Evolutionary conservation across 768 basidiomycete species (phyloP).

Genomic region (Chalciporus piperatus): DNA sequence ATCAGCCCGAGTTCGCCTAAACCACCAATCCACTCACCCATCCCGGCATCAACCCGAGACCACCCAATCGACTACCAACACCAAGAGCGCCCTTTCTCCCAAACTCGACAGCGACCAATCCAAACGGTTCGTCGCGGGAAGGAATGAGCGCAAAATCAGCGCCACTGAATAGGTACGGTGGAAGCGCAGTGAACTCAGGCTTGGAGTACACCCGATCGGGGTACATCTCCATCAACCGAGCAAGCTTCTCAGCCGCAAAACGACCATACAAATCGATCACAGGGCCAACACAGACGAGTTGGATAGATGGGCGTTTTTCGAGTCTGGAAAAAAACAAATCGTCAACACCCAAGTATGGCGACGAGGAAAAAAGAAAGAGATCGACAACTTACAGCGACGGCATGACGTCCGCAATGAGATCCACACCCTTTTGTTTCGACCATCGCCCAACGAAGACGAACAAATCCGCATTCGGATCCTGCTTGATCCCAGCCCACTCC

Average conservation of each 20-base stretch:
- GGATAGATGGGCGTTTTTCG: slow-evolving; percentile 82
- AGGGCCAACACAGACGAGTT: slow-evolving; percentile 86
- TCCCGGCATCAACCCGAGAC: slow-evolving; percentile 95
- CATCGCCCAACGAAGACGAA: slow-evolving; percentile 97
- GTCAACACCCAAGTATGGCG: neutral
- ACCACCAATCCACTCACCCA: slow-evolving; percentile 60
- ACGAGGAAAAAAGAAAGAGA: too few species aligned
- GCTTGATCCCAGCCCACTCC: slow-evolving; percentile 92
- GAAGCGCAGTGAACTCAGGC: slow-evolving; percentile 92
- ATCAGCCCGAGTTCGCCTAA: neutral
- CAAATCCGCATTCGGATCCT: slow-evolving; percentile 84
- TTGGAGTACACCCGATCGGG: slow-evolving; percentile 95
- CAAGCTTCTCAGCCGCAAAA: slow-evolving; percentile 92
- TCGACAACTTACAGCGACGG: slow-evolving; percentile 68
- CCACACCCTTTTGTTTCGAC: slow-evolving; percentile 99
- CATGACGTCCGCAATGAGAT: slow-evolving; percentile 95
- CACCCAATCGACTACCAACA: slow-evolving; percentile 91
- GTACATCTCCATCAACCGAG: slow-evolving; percentile 91
- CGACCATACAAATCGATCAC: slow-evolving; percentile 95
- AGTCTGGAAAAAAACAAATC: slow-evolving; percentile 43
- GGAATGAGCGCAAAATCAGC: slow-evolving; percentile 96
- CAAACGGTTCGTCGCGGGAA: slow-evolving; percentile 95
- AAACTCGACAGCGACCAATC: slow-evolving; percentile 94
- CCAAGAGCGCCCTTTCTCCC: slow-evolving; percentile 95
- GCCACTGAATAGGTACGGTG: slow-evolving; percentile 90